Evolutionary conservation across 139 green algal species (phyloP), one percentile per base, ranked within the genome.

Genomic region (Closterium sp.): DNA sequence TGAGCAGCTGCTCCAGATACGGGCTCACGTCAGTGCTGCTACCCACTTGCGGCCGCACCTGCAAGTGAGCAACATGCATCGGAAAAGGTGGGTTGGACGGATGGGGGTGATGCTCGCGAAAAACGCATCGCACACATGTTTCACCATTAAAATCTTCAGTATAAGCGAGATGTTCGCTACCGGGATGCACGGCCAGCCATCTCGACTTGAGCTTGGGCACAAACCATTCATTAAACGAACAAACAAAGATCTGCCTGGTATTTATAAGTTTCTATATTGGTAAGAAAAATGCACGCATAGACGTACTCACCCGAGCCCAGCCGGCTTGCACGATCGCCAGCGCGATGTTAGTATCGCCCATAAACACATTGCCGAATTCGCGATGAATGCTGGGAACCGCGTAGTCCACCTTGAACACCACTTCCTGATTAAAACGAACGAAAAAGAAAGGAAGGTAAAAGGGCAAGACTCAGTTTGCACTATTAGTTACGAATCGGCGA

Each of bases 351-450:
- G 64, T 91, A 34, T 98, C 95, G 21, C 84, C 93, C 1, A 99
- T 84, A 92, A 98, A 98, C 0, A 99, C 95, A 12, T 93, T 96
- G 88, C 97, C 98, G 94, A 99, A 99, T 94, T 98, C 97, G 7
- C 97, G 95, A 28, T 89, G 85, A 19, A 97, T 96, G 34, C 93
- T 94, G 88, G 98, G 96, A 33, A 99, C 95, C 4, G 94, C 94
- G 89, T 99, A 99, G 93, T 99, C 97, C 33, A 99, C 95, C 33
- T 96, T 96, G 92, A 99, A 99, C 28, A 97, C 93, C 10, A 96
- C 94, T 23, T 91, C 76, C 91, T 93, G 90, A 38, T n/a, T n/a
- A n/a, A 66, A 10, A 66, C 10, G 38, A 66, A 66, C 23, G 0
- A 19, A 76, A 76, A 76, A 28, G 12, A 76, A 12, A 28, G 25